Conservation (phyloP, 768 basidiomycete genomes). For the Kwoniella mangroviensis region DNA sequence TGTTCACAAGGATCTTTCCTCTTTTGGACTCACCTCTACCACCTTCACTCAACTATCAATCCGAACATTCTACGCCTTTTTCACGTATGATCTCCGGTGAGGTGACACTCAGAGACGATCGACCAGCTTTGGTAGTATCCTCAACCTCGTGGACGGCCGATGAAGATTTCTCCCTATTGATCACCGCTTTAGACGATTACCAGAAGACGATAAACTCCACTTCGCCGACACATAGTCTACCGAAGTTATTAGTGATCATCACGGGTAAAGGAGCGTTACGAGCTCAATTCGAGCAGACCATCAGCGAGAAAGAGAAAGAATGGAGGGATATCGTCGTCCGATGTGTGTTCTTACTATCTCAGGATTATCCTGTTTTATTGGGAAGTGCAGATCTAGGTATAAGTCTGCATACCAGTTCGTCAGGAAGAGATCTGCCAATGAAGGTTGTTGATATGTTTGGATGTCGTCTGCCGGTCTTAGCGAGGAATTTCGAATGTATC, state of each 20-base stretch:
- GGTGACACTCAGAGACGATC: conserved; percentile 68
- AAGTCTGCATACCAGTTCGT: conserved; percentile 87
- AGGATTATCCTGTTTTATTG: conserved; percentile 85
- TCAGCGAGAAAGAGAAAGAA: conserved; percentile 64
- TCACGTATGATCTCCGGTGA: conserved; percentile 65
- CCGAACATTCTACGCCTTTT: conserved; percentile 60
- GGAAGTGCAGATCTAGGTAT: conserved; percentile 92
- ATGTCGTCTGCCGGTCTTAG: conserved; percentile 90
- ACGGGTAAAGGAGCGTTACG: conserved; percentile 88
- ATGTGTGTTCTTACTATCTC: conserved; percentile 81
- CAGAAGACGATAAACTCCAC: conserved; percentile 63
- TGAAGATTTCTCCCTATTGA: conserved; percentile 86
- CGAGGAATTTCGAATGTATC: conserved; percentile 81
- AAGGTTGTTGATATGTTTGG: conserved; percentile 99
- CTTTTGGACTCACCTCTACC: conserved; percentile 1
- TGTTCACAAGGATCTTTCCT: conserved; percentile 53
- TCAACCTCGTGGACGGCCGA: conserved; percentile 98
- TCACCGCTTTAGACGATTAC: conserved; percentile 74
- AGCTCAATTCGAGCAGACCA: conserved; percentile 72
- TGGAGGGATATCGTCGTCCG: conserved; percentile 63
- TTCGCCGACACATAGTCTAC: conserved; percentile 59
- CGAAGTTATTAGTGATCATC: conserved; percentile 78
- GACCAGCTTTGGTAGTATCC: conserved; percentile 85
- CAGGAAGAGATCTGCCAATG: conserved; percentile 92
- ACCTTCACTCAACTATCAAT: conserved; percentile 26